A percentile compares a stretch with the other conserved stretches of the same genome.
Conservation (phyloP, 768 basidiomycete species). For the Lactarius trivialis region DNA sequence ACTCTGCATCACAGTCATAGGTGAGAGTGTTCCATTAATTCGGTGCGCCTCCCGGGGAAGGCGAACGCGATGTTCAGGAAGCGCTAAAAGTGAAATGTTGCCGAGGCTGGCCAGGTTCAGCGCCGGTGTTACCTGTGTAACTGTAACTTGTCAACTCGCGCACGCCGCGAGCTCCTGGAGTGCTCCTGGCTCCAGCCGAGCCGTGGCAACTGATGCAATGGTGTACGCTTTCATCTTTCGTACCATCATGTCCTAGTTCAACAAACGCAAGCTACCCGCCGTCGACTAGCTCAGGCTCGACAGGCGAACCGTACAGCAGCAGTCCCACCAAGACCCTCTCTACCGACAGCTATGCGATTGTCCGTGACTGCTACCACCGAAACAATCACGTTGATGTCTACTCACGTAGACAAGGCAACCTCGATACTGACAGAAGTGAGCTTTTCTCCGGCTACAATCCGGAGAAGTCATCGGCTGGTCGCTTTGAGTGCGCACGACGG, state of each 20-base stretch:
- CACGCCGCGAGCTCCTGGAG: too few relatives aligned
- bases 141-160: too few relatives aligned
- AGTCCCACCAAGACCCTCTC: conserved; percentile 21
- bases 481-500: conserved; percentile 56
- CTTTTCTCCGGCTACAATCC: conserved; percentile 73
- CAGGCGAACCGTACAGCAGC: conserved; percentile 47
- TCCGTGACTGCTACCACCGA: conserved; percentile 43
- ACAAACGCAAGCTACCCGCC: conserved; percentile 69
- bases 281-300: conserved; percentile 47
- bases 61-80: too few relatives aligned
- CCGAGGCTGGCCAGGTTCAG: too few relatives aligned
- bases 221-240: conserved; percentile 19
- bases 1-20: too few relatives aligned
- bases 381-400: conserved; percentile 55
- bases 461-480: conserved; percentile 48
- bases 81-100: too few relatives aligned
- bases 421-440: conserved; percentile 63
- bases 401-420: conserved; percentile 51
- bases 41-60: too few relatives aligned
- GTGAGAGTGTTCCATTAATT: too few relatives aligned
- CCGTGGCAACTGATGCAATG: too few relatives aligned
- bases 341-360: background rate
- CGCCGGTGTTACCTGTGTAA: too few relatives aligned
- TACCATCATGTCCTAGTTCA: conserved; percentile 56
- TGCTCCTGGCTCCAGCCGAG: too few relatives aligned